These are phyloP conservation scores for Colletotrichum orchidophilum DNA, from an alignment of 2,329 filamentous ascomycete species.

Conservation along the genomic window DNA sequence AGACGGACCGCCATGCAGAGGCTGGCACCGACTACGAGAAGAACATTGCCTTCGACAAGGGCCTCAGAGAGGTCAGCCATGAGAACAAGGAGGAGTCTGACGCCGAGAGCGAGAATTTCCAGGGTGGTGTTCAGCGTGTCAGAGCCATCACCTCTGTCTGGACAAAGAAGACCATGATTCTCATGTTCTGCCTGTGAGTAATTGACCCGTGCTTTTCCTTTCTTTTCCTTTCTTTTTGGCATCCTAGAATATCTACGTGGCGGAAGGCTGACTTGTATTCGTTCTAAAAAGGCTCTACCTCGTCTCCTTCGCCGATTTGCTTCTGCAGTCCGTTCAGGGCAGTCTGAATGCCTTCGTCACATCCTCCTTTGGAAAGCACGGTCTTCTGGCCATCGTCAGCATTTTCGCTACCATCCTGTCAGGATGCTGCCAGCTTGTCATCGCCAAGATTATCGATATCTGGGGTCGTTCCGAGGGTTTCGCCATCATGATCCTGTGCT, in stretches of 20 bases:
- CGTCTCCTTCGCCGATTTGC: conserved; percentile 48
- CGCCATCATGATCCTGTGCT: conserved; percentile 50
- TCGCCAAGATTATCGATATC: conserved; percentile 60
- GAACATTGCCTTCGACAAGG: conserved; percentile 13
- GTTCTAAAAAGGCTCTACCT: conserved; percentile 46
- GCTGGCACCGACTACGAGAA: conserved; percentile 27
- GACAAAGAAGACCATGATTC: conserved; percentile 47
- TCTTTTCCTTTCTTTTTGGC: too few species aligned
- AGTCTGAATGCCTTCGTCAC: conserved; percentile 59
- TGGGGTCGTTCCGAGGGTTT: conserved; percentile 59
- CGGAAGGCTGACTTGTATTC: background rate
- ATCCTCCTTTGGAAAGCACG: conserved; percentile 70
- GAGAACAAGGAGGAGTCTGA: conserved; percentile 28
- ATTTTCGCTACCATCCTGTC: conserved; percentile 64
- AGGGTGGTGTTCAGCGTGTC: conserved; percentile 50
- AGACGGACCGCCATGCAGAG: background rate
- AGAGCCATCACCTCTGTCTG: conserved; percentile 42
- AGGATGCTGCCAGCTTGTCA: conserved; percentile 49
- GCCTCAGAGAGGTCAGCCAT: conserved; percentile 17
- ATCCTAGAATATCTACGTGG: background rate
- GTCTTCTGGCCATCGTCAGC: conserved; percentile 70
- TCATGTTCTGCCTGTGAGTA: conserved; percentile 51
- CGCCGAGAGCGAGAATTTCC: conserved; percentile 41
- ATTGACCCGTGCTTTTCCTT: too few species aligned
- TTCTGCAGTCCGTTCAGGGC: conserved; percentile 48